Evolutionary conservation across 805 yeast species (phyloP).

Genomic region (Sugiyamaella lignohabitans): DNA sequence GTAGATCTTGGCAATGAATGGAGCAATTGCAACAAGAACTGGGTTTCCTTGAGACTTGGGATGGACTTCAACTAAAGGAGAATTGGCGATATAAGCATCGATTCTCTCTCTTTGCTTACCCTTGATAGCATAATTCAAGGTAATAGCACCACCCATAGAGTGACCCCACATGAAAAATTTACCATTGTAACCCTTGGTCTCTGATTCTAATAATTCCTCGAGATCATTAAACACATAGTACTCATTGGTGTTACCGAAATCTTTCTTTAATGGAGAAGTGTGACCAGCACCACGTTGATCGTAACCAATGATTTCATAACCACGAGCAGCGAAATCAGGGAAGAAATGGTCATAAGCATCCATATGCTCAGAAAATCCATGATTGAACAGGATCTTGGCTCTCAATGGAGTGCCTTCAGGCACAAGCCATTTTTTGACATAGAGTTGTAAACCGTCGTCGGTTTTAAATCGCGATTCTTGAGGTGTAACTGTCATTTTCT

Average conservation of each 20-base stretch:
- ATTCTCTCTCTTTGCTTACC: conserved; percentile 30
- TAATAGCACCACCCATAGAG: conserved; percentile 37
- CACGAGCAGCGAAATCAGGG: conserved; percentile 26
- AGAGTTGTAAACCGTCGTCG: conserved; percentile 14
- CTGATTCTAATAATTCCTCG: conserved; percentile 25
- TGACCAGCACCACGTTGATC: conserved; percentile 38
- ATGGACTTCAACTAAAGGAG: conserved; percentile 30
- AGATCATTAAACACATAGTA: conserved; percentile 28
- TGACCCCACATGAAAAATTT: conserved; percentile 32
- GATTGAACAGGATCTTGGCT: conserved; percentile 31
- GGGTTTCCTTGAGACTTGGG: conserved; percentile 23
- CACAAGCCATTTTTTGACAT: conserved; percentile 15
- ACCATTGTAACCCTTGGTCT: conserved; percentile 15
- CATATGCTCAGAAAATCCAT: conserved; percentile 34
- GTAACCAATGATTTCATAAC: conserved; percentile 32
- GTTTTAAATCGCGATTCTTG: conserved; percentile 5
- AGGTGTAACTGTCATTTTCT: neutral
- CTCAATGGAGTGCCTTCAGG: conserved; percentile 18
- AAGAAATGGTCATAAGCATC: conserved; percentile 29
- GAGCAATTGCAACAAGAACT: conserved; percentile 23
- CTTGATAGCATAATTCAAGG: conserved; percentile 32
- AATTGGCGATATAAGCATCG: conserved; percentile 30
- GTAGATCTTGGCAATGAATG: conserved; percentile 22
- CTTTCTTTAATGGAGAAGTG: conserved; percentile 26
- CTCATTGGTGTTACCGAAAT: conserved; percentile 32